These are phyloP conservation scores for Pythium monospermum DNA, from an alignment of 352 stramenopile species.

Conservation along the genomic window DNA sequence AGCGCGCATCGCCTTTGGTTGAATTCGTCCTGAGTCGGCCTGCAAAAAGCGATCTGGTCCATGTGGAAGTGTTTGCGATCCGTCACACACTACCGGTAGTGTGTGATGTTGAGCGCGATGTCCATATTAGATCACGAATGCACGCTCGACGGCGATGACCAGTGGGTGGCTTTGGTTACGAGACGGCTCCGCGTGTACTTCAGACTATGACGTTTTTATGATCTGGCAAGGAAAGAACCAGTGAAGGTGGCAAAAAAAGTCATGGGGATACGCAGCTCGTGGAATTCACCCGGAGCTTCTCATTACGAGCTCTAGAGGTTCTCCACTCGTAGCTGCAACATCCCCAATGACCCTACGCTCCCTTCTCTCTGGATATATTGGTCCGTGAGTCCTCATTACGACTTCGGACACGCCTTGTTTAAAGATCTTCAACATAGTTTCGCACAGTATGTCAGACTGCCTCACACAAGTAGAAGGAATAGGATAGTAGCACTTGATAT, in stretches of 20 bases:
- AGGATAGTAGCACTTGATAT: background rate
- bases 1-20: too few species aligned
- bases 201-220: too few species aligned
- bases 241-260: too few species aligned
- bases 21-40: background rate
- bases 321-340: background rate
- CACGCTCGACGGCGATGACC: background rate
- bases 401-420: background rate
- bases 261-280: too few species aligned
- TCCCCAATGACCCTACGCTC: too few species aligned
- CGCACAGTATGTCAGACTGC: background rate
- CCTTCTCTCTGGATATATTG: too few species aligned
- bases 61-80: constrained; percentile 30
- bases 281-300: constrained; percentile 8
- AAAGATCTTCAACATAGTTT: background rate
- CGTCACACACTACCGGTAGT: constrained; percentile 6
- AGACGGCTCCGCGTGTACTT: too few species aligned
- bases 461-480: background rate
- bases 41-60: background rate
- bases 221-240: too few species aligned
- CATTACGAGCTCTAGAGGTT: constrained; percentile 11
- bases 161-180: background rate
- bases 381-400: constrained; percentile 20
- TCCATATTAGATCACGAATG: background rate
- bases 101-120: constrained; percentile 26